Evolutionary conservation across 192 early-diverging fungal species (phyloP).

Genomic region (Irineochytrium annulatum): DNA sequence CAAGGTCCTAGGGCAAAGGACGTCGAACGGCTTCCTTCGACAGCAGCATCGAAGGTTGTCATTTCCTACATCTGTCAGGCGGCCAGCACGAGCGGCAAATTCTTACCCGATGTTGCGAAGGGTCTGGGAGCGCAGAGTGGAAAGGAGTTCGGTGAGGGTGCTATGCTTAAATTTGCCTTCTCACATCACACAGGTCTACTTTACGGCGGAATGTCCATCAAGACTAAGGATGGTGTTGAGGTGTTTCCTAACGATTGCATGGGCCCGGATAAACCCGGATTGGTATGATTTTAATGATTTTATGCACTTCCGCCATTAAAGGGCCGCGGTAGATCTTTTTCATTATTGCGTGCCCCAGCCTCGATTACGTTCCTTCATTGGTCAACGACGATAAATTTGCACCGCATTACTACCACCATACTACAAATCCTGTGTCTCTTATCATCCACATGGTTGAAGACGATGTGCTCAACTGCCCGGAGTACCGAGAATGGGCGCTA

Average conservation of each 20-base stretch:
- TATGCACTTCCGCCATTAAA: neutral
- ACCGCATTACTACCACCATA: neutral
- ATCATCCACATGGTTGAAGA: conserved; percentile 69
- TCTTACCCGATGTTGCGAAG: conserved; percentile 62
- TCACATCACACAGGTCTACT: conserved; percentile 42
- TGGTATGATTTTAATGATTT: neutral
- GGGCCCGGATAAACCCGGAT: conserved; percentile 48
- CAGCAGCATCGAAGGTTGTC: conserved; percentile 2
- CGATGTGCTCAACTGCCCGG: conserved; percentile 55
- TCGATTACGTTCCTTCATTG: conserved; percentile 17
- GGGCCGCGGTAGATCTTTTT: conserved; percentile 25
- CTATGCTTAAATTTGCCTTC: neutral
- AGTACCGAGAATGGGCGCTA: conserved; percentile 67
- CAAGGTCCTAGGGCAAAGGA: neutral
- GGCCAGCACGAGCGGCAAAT: conserved; percentile 73
- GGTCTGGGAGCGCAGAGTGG: conserved; percentile 69
- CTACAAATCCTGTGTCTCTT: conserved; percentile 11
- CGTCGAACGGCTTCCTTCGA: conserved; percentile 3
- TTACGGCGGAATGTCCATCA: conserved; percentile 58
- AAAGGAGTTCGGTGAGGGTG: conserved; percentile 31
- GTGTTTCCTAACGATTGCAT: conserved; percentile 71
- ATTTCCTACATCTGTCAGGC: conserved; percentile 75
- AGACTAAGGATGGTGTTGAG: conserved; percentile 50
- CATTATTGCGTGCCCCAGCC: conserved; percentile 28
- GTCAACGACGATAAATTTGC: neutral